Percentiles rank a stretch among this genome's conserved stretches.
These are phyloP conservation scores for Paracamarosporium sp. DNA, from an alignment of 2,329 filamentous ascomycete genomes.

Conservation along the genomic window DNA sequence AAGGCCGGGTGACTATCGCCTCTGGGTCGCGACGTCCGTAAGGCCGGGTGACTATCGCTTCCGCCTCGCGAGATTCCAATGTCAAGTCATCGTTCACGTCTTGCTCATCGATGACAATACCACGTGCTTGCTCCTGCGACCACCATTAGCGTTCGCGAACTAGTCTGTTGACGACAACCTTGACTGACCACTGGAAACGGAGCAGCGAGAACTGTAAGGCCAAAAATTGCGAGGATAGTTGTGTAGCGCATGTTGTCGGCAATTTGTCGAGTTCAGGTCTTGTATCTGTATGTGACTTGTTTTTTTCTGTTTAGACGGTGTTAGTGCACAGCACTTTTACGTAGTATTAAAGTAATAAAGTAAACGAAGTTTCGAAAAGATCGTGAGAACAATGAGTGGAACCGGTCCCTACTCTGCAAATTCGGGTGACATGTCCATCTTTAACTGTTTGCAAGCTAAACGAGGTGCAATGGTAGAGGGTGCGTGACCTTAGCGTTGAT, in stretches of 20 bases:
- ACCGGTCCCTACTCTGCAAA: slow-evolving; percentile 12
- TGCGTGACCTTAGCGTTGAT: slow-evolving; percentile 3
- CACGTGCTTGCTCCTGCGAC: slow-evolving; percentile 1
- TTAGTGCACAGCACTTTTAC: slow-evolving; percentile 17
- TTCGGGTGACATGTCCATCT: slow-evolving; percentile 1
- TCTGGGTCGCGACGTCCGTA: too few species aligned
- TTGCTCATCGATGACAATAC: neutral
- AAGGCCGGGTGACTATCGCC: too few species aligned
- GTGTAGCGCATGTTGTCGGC: slow-evolving; percentile 13
- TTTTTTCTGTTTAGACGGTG: neutral
- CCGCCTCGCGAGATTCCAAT: too few species aligned
- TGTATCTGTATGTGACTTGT: slow-evolving; percentile 1
- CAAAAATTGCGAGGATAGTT: slow-evolving; percentile 9
- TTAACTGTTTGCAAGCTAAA: slow-evolving; percentile 7
- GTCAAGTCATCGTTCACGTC: too few species aligned
- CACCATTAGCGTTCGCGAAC: neutral
- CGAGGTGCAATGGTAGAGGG: neutral
- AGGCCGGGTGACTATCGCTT: too few species aligned
- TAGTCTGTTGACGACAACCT: neutral
- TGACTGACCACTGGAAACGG: neutral
- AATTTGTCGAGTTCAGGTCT: neutral
- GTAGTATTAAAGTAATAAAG: slow-evolving; percentile 7
- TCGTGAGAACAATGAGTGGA: slow-evolving; percentile 13
- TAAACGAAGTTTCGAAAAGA: slow-evolving; percentile 9
- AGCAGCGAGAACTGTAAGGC: slow-evolving; percentile 4